Evolutionary conservation across 371 early-diverging fungal genomes (phyloP).

Genomic region (Mortierella sp.): DNA sequence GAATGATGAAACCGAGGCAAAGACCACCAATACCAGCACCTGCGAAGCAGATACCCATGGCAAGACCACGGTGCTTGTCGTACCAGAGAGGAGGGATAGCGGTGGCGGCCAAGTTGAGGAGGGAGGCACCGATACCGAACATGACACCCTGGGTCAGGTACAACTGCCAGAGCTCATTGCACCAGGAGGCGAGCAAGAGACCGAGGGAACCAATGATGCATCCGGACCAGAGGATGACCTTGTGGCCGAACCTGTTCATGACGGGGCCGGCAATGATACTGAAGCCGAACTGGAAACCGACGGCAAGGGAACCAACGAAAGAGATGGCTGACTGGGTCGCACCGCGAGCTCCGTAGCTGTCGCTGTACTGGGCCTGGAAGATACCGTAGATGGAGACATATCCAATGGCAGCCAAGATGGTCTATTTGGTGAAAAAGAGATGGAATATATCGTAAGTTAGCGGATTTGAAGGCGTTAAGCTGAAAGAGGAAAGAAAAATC

Average conservation of each 20-base stretch:
- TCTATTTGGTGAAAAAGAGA: constrained; percentile 13
- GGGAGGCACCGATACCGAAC: constrained; percentile 76
- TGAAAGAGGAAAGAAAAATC: constrained; percentile 13
- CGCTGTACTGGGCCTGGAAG: constrained; percentile 45
- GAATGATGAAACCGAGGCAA: constrained; percentile 68
- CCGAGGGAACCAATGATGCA: constrained; percentile 67
- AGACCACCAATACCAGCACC: constrained; percentile 83
- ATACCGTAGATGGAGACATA: constrained; percentile 56
- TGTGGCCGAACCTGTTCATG: constrained; percentile 67
- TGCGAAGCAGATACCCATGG: constrained; percentile 80
- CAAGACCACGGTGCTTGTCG: constrained; percentile 72
- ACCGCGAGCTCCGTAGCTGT: constrained; percentile 36
- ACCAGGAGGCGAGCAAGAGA: constrained; percentile 73
- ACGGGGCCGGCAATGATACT: constrained; percentile 63
- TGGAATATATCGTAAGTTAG: background rate
- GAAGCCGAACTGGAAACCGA: constrained; percentile 57
- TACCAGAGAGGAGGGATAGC: constrained; percentile 83
- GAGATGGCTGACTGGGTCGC: constrained; percentile 38
- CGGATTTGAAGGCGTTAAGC: background rate
- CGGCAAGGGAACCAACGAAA: constrained; percentile 48
- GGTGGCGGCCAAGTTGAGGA: constrained; percentile 79
- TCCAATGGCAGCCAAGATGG: constrained; percentile 53
- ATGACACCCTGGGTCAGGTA: constrained; percentile 79
- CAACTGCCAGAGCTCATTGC: constrained; percentile 76
- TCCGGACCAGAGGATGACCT: constrained; percentile 65